phyloP scores from a whole-genome alignment of 306 rosid species.

The Fagus sylvatica region DNA sequence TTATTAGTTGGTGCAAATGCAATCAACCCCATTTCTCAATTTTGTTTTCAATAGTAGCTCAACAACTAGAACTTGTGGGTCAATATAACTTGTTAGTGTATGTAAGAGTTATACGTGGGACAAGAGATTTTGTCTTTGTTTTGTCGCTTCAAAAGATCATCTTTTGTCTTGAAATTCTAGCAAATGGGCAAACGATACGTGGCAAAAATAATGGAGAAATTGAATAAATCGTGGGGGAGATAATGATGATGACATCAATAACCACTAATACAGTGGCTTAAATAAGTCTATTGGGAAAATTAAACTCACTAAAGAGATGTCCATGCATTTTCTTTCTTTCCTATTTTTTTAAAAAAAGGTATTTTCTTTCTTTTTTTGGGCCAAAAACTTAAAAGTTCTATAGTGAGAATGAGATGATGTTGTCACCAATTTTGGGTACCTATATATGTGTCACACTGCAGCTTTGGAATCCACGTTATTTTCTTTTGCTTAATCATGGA shows the following conservation, averaged over 20 bases:
- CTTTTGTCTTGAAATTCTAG: conserved; percentile 17
- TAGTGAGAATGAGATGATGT: conserved; percentile 31
- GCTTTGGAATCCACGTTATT: conserved; percentile 16
- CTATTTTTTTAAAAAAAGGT: no score
- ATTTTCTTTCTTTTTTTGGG: neutral
- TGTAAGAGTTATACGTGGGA: conserved; percentile 20
- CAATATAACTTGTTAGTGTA: conserved; percentile 15
- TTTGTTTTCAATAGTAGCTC: neutral
- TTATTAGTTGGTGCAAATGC: conserved; percentile 4
- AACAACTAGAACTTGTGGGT: conserved; percentile 20
- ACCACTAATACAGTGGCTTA: conserved; percentile 34
- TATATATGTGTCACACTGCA: conserved; percentile 30
- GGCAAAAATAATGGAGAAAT: conserved; percentile 11
- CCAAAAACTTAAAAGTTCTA: conserved; percentile 12
- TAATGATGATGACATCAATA: conserved; percentile 46
- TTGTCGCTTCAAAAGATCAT: neutral
- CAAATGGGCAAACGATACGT: conserved; percentile 18
- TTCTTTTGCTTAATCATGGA: conserved; percentile 40
- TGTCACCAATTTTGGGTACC: conserved; percentile 51
- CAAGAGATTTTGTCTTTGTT: neutral
- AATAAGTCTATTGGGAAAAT: conserved; percentile 10
- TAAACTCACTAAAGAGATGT: conserved; percentile 12
- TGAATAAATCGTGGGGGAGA: conserved; percentile 10
- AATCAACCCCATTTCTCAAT: neutral
- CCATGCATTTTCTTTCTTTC: neutral